These are phyloP conservation scores for Cenchrus americanus DNA, from an alignment of 176 grass and related monocot species.

Conservation along the genomic window DNA sequence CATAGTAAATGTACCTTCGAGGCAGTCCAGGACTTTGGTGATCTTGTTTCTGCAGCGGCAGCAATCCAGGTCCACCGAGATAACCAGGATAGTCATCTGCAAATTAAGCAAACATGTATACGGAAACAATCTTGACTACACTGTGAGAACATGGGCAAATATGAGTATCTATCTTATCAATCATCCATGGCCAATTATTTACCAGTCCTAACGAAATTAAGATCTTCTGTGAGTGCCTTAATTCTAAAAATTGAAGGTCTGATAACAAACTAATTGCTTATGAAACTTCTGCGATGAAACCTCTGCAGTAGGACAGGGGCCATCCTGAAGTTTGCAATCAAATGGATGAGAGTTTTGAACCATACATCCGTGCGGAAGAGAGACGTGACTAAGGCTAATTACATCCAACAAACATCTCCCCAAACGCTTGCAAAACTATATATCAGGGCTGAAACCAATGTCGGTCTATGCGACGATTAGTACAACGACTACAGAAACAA, in stretches of 20 bases:
- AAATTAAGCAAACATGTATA: neutral
- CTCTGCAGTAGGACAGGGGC: neutral
- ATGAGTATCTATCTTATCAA: neutral
- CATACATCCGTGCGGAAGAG: neutral
- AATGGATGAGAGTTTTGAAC: neutral
- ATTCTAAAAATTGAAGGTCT: neutral
- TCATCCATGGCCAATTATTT: neutral
- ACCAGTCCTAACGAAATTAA: neutral
- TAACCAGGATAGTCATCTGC: conserved; percentile 44
- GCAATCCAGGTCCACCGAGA: conserved; percentile 36
- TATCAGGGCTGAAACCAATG: neutral
- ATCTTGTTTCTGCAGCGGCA: conserved; percentile 37
- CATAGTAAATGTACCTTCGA: conserved; percentile 27
- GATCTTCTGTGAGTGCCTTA: neutral
- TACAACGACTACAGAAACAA: neutral
- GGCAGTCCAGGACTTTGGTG: conserved; percentile 30
- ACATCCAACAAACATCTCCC: neutral
- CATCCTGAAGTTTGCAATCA: neutral
- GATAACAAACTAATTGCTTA: neutral
- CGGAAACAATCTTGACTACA: neutral
- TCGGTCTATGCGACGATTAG: neutral
- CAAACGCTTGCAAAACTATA: neutral
- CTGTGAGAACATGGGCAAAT: neutral
- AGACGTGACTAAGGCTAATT: neutral
- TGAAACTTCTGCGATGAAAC: neutral